phyloP scores from a whole-genome alignment of 225 moss, liverwort and hornwort genomes.

The Bryoerythrophyllum caledonicum region DNA sequence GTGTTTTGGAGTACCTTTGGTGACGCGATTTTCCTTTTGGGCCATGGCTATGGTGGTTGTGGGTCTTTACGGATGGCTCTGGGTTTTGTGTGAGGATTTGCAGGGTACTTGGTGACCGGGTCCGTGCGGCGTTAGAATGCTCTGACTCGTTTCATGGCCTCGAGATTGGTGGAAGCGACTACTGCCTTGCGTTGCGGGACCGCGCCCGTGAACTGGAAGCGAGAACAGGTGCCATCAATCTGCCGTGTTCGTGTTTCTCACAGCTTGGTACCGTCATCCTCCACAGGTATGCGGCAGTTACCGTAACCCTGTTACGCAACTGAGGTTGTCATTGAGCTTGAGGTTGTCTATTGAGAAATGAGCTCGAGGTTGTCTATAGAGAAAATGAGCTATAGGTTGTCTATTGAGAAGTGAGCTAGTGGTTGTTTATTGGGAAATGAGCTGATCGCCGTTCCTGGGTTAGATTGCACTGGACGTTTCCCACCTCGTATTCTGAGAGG shows the following conservation, averaged over 20 bases:
- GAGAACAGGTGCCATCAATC: neutral
- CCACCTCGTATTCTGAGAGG: neutral
- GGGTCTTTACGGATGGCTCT: no score
- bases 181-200: constrained; percentile 11
- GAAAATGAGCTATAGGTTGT: neutral
- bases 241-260: constrained; percentile 7
- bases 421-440: neutral
- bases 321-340: neutral
- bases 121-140: constrained; percentile 11
- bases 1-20: no score
- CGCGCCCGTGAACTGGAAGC: neutral
- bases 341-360: neutral
- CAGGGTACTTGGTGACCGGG: neutral
- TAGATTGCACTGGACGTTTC: neutral
- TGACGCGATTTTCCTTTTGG: no score
- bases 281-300: constrained; percentile 11
- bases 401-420: neutral
- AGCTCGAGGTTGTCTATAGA: neutral
- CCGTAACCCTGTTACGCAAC: neutral
- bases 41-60: no score
- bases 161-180: constrained; percentile 28
- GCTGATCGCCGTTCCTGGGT: no score
- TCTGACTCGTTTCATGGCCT: constrained; percentile 34
- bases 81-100: no score
- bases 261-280: constrained; percentile 19